Evolutionary conservation across 148 eudicot species (phyloP), one percentile per base, ranked within the genome.

Genomic region (Spergularia marina): DNA sequence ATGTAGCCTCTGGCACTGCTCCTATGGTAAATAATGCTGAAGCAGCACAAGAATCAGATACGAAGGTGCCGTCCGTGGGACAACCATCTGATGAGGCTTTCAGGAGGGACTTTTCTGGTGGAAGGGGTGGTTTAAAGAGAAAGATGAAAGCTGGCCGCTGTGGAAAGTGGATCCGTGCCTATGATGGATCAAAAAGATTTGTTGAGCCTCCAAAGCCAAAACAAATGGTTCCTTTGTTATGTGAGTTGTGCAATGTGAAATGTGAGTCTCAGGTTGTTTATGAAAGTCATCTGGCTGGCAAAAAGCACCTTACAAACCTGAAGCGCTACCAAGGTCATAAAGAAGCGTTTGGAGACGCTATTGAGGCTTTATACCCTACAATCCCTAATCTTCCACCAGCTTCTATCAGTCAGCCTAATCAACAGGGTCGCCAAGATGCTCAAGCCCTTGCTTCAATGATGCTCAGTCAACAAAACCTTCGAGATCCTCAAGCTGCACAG

Each of bases 231-330:
- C 86, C 87, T 16, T 74, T 87, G 21, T 34, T 87, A 23, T 92
- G 95, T 76, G 89, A 90, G 64, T 21, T 92, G 76, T 92, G 95
- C 84, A 88, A 85, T 53, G 91, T 87, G 39, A 92, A 84, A 68
- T 90, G 98, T 44, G 98, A 92, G 68, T 83, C 96, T 65, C 84
- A 74, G 59, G 81, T 83, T 49, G 93, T 86, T 76, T 89, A 85
- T 65, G 82, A 89, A 74, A 84, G 83, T 68, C 98, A 92, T 82
- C 53, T 92, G 74, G 83, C 71, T 53, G 98, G 96, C 47, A 90
- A 86, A 78, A 92, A 89, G 60, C 98, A 92, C 80, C 81, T 83
- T 59, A 23, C 86, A 44, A 90, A 86, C 23, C 30, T 84, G 41
- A 87, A 87, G 75, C 85, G 86, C 12, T 86, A 86, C 77, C 79